Percentiles rank a stretch among this genome's conserved stretches.
Evolutionary conservation across 805 yeast species (phyloP).

Genomic region (Pichia manshurica): DNA sequence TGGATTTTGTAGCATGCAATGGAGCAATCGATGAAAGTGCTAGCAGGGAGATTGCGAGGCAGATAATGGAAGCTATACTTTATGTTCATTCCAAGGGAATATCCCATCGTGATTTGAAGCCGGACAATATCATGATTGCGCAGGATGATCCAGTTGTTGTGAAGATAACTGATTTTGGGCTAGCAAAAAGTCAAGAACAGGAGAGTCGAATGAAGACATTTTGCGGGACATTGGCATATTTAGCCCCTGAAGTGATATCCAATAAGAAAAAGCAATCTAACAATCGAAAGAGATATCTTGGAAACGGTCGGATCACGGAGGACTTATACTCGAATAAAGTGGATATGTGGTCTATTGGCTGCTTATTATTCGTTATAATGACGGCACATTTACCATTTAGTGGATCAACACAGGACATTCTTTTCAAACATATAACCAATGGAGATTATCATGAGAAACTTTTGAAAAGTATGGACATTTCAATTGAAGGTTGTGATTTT

Average conservation of each 20-base stretch:
- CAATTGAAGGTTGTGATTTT: constrained; percentile 67
- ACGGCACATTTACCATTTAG: constrained; percentile 95
- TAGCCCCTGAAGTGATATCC: constrained; percentile 87
- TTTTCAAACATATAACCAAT: constrained; percentile 65
- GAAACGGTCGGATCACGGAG: constrained; percentile 29
- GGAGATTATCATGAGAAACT: constrained; percentile 82
- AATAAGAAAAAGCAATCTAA: constrained; percentile 35
- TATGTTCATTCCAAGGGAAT: constrained; percentile 89
- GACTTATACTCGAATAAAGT: constrained; percentile 73
- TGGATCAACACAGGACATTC: constrained; percentile 82
- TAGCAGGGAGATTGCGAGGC: constrained; percentile 78
- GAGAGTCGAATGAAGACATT: constrained; percentile 90
- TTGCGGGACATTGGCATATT: constrained; percentile 95
- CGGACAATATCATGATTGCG: constrained; percentile 88
- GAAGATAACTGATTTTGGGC: constrained; percentile 94
- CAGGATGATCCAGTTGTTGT: constrained; percentile 85
- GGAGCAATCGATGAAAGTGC: constrained; percentile 92
- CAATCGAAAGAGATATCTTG: constrained; percentile 26
- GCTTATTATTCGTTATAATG: constrained; percentile 82
- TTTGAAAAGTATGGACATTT: constrained; percentile 52
- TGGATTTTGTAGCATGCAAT: constrained; percentile 93
- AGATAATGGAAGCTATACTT: constrained; percentile 73
- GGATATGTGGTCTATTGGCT: constrained; percentile 97
- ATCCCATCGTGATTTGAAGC: constrained; percentile 94
- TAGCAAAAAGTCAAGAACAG: constrained; percentile 83